phyloP scores from a whole-genome alignment of 352 stramenopile genomes.

The Phytopythium cucurbitacearum region DNA sequence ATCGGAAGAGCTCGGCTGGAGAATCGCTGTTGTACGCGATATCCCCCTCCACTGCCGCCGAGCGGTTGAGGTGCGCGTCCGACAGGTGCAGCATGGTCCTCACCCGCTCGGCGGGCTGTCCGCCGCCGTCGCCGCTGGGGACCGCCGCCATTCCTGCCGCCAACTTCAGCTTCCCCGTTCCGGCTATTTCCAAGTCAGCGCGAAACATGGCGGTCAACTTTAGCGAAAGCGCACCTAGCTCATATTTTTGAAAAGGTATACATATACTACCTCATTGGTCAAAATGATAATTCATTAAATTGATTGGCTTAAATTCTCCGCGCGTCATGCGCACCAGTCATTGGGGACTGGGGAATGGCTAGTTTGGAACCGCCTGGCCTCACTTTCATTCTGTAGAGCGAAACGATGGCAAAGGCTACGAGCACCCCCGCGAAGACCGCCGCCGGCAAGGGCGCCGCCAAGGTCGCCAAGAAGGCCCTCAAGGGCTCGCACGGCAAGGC shows the following conservation, averaged over 20 bases:
- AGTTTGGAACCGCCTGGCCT: background rate
- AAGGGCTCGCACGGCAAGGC: conserved; percentile 97
- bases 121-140: background rate
- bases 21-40: conserved; percentile 30
- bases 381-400: conserved; percentile 40
- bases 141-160: background rate
- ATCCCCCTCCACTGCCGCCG: conserved; percentile 10
- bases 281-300: background rate
- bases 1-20: conserved; percentile 23
- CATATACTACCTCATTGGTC: conserved; percentile 1
- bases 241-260: background rate
- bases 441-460: conserved; percentile 90
- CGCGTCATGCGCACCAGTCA: conserved; percentile 8
- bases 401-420: conserved; percentile 72
- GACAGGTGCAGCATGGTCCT: conserved; percentile 58
- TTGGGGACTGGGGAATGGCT: conserved; percentile 11
- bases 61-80: conserved; percentile 63
- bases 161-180: conserved; percentile 2
- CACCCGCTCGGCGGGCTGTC: background rate
- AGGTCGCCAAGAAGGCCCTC: conserved; percentile 92
- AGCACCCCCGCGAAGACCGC: conserved; percentile 61
- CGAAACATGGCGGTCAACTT: too few relatives aligned
- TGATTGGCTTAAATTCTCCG: conserved; percentile 16
- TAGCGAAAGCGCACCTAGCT: too few relatives aligned
- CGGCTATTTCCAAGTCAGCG: too few relatives aligned